Evolutionary conservation across 805 yeast species (phyloP).

Genomic region (Tetrapisispora taiwanensis): DNA sequence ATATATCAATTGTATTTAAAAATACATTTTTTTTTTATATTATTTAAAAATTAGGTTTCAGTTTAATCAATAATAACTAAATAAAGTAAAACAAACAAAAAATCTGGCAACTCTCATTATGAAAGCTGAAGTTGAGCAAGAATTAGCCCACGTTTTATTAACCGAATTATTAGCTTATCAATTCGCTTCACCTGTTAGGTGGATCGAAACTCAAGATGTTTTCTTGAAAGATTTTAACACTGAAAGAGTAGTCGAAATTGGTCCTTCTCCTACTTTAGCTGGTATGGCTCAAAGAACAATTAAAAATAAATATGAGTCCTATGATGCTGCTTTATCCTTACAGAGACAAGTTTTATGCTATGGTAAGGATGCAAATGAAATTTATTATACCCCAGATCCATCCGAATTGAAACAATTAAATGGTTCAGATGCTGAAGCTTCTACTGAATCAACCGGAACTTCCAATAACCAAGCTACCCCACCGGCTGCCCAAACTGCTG

Average conservation of each 20-base stretch:
- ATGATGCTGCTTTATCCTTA: constrained; percentile 82
- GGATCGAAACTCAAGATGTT: constrained; percentile 99
- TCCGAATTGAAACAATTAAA: constrained; percentile 29
- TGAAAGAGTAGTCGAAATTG: constrained; percentile 95
- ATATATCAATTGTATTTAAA: too few relatives aligned
- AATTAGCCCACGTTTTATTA: constrained; percentile 84
- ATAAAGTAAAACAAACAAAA: too few relatives aligned
- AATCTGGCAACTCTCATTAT: constrained; percentile 13
- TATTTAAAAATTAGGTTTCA: too few relatives aligned
- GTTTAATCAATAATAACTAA: too few relatives aligned
- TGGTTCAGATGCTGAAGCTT: constrained; percentile 19
- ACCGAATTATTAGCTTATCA: constrained; percentile 97
- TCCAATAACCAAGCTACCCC: constrained; percentile 46
- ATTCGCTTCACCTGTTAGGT: constrained; percentile 98
- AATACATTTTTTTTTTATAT: too few relatives aligned
- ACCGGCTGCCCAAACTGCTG: constrained; percentile 45
- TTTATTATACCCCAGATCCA: constrained; percentile 86
- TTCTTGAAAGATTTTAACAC: constrained; percentile 88
- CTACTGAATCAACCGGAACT: constrained; percentile 26
- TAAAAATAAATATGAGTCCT: constrained; percentile 86
- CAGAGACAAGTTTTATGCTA: constrained; percentile 93
- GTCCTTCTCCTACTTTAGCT: constrained; percentile 97
- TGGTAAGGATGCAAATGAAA: constrained; percentile 91
- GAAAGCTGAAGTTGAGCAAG: constrained; percentile 93
- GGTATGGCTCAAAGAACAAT: constrained; percentile 98